A percentile compares a stretch with the other conserved stretches of the same genome.
These are phyloP conservation scores for Suhomyces vadensis DNA, from an alignment of 805 yeast genomes.

Conservation along the genomic window DNA sequence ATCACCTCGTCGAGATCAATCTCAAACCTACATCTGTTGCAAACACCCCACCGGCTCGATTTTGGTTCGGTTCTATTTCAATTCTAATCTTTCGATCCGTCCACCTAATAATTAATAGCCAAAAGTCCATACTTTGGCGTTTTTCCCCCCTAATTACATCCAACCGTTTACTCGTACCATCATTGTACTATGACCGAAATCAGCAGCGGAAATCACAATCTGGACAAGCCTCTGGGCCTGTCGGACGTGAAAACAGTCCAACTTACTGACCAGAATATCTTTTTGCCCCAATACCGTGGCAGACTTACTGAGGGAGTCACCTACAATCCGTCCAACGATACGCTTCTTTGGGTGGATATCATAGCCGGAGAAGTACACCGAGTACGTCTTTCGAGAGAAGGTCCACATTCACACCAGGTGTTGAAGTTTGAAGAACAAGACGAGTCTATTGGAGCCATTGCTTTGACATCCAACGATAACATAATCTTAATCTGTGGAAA, in stretches of 20 bases:
- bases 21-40: too few species aligned
- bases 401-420: constrained; percentile 33
- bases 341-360: constrained; percentile 53
- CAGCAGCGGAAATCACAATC: background rate
- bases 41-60: too few species aligned
- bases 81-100: too few species aligned
- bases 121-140: background rate
- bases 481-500: constrained; percentile 61
- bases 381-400: constrained; percentile 20
- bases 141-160: background rate
- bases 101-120: too few species aligned
- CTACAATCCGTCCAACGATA: constrained; percentile 55
- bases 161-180: background rate
- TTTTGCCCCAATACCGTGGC: constrained; percentile 35
- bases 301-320: constrained; percentile 68
- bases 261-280: constrained; percentile 12
- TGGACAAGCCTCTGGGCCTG: background rate
- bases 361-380: constrained; percentile 43
- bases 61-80: too few species aligned
- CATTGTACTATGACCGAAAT: background rate
- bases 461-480: constrained; percentile 54
- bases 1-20: too few species aligned
- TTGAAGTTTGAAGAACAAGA: constrained; percentile 37
- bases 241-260: background rate
- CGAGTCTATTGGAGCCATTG: constrained; percentile 69